Conservation (phyloP, 2,329 filamentous ascomycete species). For the Botryotinia calthae region DNA sequence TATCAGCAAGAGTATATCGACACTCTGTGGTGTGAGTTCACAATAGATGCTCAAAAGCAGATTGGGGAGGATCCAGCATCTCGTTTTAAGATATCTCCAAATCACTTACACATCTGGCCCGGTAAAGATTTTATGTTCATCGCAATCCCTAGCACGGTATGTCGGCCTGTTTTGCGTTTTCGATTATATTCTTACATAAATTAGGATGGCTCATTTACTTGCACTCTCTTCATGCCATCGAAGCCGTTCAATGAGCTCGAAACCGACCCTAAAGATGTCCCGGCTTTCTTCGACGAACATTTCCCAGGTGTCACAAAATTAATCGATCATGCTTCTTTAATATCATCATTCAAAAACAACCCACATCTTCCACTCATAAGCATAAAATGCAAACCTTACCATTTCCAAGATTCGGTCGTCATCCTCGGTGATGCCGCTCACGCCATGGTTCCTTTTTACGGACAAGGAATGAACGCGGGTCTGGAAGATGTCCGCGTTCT, state of each 20-base stretch:
- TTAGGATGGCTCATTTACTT: slow-evolving; percentile 89
- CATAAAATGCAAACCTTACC: slow-evolving; percentile 89
- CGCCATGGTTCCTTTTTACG: slow-evolving; percentile 98
- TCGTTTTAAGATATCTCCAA: slow-evolving; percentile 77
- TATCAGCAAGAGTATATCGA: slow-evolving; percentile 96
- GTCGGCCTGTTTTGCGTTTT: background rate
- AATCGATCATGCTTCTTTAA: slow-evolving; percentile 65
- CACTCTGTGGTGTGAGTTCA: slow-evolving; percentile 95
- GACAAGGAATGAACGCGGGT: slow-evolving; percentile 95
- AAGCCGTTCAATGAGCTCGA: slow-evolving; percentile 68
- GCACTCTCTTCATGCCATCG: slow-evolving; percentile 84
- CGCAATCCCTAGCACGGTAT: slow-evolving; percentile 67
- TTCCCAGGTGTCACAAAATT: slow-evolving; percentile 82
- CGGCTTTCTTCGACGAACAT: slow-evolving; percentile 73
- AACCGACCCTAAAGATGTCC: slow-evolving; percentile 55
- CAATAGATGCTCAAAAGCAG: slow-evolving; percentile 49
- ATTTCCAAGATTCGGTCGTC: slow-evolving; percentile 72
- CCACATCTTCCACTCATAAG: slow-evolving; percentile 90
- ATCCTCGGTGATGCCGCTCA: slow-evolving; percentile 93
- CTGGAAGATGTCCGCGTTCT: slow-evolving; percentile 90
- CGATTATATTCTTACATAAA: slow-evolving; percentile 20
- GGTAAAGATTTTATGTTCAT: slow-evolving; percentile 97
- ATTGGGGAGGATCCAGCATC: slow-evolving; percentile 39
- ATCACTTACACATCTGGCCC: slow-evolving; percentile 97
- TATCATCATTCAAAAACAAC: slow-evolving; percentile 73